Percentiles rank a stretch among this genome's conserved stretches.
These are phyloP conservation scores for Diplosphaera chodatii DNA, from an alignment of 139 green algal species.

Conservation along the genomic window DNA sequence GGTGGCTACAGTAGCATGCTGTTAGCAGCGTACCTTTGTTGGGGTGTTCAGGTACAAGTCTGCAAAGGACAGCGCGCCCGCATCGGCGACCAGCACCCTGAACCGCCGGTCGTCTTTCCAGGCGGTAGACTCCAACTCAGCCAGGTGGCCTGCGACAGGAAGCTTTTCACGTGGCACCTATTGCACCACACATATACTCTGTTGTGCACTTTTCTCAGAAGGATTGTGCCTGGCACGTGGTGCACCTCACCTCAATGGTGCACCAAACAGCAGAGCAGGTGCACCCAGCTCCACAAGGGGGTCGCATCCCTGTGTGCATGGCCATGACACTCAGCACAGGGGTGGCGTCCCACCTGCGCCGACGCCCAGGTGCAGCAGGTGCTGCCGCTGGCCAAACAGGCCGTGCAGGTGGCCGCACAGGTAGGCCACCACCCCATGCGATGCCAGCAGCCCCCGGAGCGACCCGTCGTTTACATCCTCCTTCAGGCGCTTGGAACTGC, in stretches of 20 bases:
- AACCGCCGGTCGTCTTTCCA: constrained; percentile 65
- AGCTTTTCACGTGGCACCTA: too few relatives aligned
- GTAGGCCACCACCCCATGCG: constrained; percentile 29
- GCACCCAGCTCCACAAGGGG: too few relatives aligned
- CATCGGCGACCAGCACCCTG: constrained; percentile 36
- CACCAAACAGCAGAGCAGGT: too few relatives aligned
- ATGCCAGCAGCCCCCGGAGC: constrained; percentile 21
- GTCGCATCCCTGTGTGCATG: too few relatives aligned
- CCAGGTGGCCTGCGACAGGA: constrained; percentile 23
- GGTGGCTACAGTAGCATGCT: too few relatives aligned
- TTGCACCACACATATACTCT: too few relatives aligned
- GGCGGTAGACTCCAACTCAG: constrained; percentile 53
- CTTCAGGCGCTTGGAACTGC: not conserved
- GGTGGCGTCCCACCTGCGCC: too few relatives aligned
- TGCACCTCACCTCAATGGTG: too few relatives aligned
- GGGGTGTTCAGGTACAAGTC: constrained; percentile 43
- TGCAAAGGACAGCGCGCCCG: constrained; percentile 31
- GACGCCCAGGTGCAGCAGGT: constrained; percentile 31
- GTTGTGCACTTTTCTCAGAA: too few relatives aligned
- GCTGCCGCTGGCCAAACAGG: constrained; percentile 51
- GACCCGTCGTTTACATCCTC: constrained; percentile 5
- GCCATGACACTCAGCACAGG: too few relatives aligned
- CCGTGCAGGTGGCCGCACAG: constrained; percentile 62
- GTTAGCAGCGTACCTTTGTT: not conserved
- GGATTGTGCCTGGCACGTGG: too few relatives aligned